Percentiles rank a stretch among this genome's conserved stretches.
Conservation (phyloP, 1,284 basidiomycete genomes). For the Rhodotorula mucilaginosa region DNA sequence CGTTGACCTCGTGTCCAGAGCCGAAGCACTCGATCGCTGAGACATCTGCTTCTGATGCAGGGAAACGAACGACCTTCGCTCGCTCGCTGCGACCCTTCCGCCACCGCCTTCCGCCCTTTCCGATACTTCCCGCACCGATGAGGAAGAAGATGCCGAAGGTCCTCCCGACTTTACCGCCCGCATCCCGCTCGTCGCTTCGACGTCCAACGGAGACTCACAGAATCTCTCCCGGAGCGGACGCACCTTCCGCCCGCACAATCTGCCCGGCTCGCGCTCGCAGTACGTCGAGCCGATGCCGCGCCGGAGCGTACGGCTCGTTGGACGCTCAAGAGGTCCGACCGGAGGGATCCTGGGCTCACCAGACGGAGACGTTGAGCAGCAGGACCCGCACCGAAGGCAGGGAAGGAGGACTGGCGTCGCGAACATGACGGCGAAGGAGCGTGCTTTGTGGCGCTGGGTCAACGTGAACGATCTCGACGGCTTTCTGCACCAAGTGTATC, state of each 20-base stretch:
- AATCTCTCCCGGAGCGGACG: not conserved
- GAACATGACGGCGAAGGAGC: constrained; percentile 55
- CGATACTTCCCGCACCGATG: not conserved
- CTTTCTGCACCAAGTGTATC: constrained; percentile 79
- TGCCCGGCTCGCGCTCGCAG: not conserved
- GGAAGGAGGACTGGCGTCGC: not conserved
- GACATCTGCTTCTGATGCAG: not conserved
- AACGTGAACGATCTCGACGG: constrained; percentile 95
- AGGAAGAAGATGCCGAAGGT: constrained; percentile 35
- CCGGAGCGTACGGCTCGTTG: not conserved
- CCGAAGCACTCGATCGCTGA: not conserved
- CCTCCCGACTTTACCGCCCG: constrained; percentile 39
- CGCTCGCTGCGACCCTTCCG: constrained; percentile 16
- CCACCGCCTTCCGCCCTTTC: constrained; percentile 28
- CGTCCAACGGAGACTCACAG: not conserved
- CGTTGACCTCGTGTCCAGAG: not conserved
- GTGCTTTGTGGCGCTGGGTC: constrained; percentile 96
- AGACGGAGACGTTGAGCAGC: not conserved
- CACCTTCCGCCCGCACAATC: not conserved
- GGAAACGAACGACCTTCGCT: not conserved
- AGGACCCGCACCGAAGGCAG: not conserved
- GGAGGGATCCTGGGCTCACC: not conserved
- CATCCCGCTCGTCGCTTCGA: constrained; percentile 21
- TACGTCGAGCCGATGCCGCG: not conserved
- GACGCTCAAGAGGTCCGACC: not conserved